Conservation (phyloP, 345 rosid genomes). For the Turnera subulata region DNA sequence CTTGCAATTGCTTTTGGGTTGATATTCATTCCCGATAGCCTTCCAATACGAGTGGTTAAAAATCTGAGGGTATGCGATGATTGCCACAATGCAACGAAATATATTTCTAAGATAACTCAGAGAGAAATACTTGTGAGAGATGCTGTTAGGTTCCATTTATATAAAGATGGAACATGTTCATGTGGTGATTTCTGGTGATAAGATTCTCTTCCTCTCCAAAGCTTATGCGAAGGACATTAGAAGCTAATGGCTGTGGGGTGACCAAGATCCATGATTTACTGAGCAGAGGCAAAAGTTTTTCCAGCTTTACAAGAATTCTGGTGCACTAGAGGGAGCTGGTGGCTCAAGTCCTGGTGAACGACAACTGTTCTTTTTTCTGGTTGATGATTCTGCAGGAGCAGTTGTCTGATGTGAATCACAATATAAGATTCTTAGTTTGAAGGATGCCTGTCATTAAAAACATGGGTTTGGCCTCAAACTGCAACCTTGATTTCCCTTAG, state of each 20-base stretch:
- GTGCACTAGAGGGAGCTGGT: background rate
- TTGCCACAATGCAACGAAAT: slow-evolving; percentile 87
- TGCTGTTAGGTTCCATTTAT: slow-evolving; percentile 79
- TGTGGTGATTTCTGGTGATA: slow-evolving; percentile 95
- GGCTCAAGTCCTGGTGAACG: background rate
- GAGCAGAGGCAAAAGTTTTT: background rate
- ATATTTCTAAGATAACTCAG: slow-evolving; percentile 69
- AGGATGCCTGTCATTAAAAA: background rate
- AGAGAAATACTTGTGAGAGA: slow-evolving; percentile 95
- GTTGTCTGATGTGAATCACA: background rate
- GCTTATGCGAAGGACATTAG: background rate
- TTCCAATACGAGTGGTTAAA: slow-evolving; percentile 73
- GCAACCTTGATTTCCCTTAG: background rate
- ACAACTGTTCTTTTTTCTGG: background rate
- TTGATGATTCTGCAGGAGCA: background rate
- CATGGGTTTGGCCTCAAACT: background rate
- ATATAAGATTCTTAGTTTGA: background rate
- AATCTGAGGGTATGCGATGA: slow-evolving; percentile 88
- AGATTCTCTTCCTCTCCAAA: slow-evolving; percentile 1
- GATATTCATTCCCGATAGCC: slow-evolving; percentile 55
- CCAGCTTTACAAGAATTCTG: background rate
- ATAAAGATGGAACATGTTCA: slow-evolving; percentile 85
- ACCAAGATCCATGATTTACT: slow-evolving; percentile 4
- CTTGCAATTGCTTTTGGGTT: slow-evolving; percentile 92
- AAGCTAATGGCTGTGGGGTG: background rate